A percentile compares a stretch with the other conserved stretches of the same genome.
Conservation (phyloP, 1,284 basidiomycete genomes). For the Irpex lacteus region DNA sequence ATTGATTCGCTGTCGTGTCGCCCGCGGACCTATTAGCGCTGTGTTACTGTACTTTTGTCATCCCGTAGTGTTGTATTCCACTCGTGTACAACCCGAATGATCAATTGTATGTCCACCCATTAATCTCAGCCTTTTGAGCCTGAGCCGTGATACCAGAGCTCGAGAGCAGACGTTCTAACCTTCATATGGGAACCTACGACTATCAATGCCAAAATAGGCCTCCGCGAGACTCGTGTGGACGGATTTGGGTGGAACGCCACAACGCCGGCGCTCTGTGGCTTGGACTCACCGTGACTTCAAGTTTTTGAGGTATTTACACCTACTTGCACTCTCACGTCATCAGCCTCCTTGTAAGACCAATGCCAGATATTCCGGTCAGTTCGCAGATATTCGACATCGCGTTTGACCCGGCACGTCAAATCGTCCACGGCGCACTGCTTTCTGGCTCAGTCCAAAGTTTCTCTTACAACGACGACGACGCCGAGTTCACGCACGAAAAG, state of each 20-base stretch:
- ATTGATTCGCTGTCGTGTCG: no score
- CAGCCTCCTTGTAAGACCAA: constrained; percentile 22
- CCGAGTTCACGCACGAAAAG: constrained; percentile 33
- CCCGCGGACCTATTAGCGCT: no score
- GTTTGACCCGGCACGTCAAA: constrained; percentile 74
- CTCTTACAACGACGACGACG: constrained; percentile 68
- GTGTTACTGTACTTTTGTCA: no score
- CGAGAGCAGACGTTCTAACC: no score
- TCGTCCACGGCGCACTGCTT: constrained; percentile 78
- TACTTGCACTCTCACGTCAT: neutral
- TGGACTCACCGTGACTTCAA: neutral
- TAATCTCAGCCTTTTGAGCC: no score
- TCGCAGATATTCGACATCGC: constrained; percentile 87
- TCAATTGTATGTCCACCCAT: no score
- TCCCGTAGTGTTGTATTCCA: no score
- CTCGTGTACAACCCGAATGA: no score
- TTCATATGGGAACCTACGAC: no score
- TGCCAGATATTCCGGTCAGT: constrained; percentile 73
- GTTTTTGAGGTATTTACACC: neutral
- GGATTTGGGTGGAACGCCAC: neutral
- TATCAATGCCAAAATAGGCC: no score
- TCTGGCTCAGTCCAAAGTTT: constrained; percentile 84
- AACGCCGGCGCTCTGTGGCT: neutral
- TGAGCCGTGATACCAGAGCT: no score
- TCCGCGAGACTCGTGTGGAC: no score